A percentile compares a stretch with the other conserved stretches of the same genome.
Conservation (phyloP, 768 basidiomycete species). For the Piloderma croceum region DNA sequence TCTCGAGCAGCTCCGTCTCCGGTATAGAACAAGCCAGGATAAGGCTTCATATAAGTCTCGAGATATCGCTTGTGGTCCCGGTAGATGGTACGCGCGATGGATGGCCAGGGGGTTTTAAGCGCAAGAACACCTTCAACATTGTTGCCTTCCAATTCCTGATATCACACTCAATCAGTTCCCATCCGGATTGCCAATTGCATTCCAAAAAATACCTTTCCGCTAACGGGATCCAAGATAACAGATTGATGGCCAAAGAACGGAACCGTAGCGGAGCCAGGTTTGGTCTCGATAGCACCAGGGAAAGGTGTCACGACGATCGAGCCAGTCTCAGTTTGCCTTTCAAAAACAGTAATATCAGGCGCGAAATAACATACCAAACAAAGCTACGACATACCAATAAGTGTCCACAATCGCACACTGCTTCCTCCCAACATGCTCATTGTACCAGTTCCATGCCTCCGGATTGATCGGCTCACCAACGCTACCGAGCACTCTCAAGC, state of each 20-base stretch:
- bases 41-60: constrained; percentile 63
- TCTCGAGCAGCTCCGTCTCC: constrained; percentile 96
- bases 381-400: constrained; percentile 51
- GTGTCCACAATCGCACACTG: constrained; percentile 95
- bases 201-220: constrained; percentile 48
- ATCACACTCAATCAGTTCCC: too few relatives aligned
- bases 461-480: constrained; percentile 99
- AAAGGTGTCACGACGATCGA: constrained; percentile 92
- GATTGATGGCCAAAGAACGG: constrained; percentile 96
- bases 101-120: constrained; percentile 88
- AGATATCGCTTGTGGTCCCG: constrained; percentile 81
- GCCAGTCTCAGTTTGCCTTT: constrained; percentile 96
- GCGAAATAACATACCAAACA: constrained; percentile 12
- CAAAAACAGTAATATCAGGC: constrained; percentile 7
- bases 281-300: constrained; percentile 93
- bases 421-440: constrained; percentile 83
- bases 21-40: constrained; percentile 93
- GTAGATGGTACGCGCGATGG: constrained; percentile 89
- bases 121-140: constrained; percentile 88
- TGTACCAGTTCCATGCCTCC: constrained; percentile 99
- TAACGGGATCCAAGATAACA: constrained; percentile 79
- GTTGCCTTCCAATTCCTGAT: constrained; percentile 64
- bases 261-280: constrained; percentile 94
- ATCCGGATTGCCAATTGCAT: too few relatives aligned
- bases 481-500: constrained; percentile 80